Percentiles rank a stretch among this genome's conserved stretches.
phyloP scores from a whole-genome alignment of 2,329 filamentous ascomycete species.

The Hypoxylon sp. region DNA sequence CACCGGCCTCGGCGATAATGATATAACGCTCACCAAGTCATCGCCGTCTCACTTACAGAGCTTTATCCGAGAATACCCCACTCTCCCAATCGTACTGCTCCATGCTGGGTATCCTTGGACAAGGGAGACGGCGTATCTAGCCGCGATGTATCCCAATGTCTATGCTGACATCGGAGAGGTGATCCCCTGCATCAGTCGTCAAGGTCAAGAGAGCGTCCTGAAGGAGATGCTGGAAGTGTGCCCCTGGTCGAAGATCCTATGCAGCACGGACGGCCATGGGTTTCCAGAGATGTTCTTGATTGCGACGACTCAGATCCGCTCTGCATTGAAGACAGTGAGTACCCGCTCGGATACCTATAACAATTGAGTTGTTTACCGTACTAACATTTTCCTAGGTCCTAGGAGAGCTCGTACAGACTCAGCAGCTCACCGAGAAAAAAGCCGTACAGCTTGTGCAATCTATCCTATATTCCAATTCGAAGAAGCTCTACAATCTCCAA shows the following conservation, averaged over 20 bases:
- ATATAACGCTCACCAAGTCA: constrained; percentile 77
- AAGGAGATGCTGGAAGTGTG: constrained; percentile 82
- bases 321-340: constrained; percentile 76
- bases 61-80: constrained; percentile 78
- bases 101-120: constrained; percentile 88
- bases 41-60: constrained; percentile 83
- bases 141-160: constrained; percentile 82
- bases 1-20: constrained; percentile 85
- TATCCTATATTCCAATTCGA: constrained; percentile 83
- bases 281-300: constrained; percentile 84
- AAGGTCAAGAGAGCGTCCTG: constrained; percentile 80
- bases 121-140: constrained; percentile 82
- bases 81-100: constrained; percentile 81
- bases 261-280: constrained; percentile 85
- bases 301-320: constrained; percentile 78
- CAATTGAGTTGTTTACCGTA: neutral
- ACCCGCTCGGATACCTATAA: neutral
- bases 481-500: constrained; percentile 77
- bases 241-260: constrained; percentile 81
- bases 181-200: constrained; percentile 82
- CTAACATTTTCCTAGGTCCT: constrained; percentile 66
- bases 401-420: constrained; percentile 74
- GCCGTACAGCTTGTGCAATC: constrained; percentile 75
- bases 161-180: constrained; percentile 88
- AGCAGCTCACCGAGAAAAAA: constrained; percentile 72